phyloP scores from a whole-genome alignment of 2,329 filamentous ascomycete species.

The Calonectria pteridis region DNA sequence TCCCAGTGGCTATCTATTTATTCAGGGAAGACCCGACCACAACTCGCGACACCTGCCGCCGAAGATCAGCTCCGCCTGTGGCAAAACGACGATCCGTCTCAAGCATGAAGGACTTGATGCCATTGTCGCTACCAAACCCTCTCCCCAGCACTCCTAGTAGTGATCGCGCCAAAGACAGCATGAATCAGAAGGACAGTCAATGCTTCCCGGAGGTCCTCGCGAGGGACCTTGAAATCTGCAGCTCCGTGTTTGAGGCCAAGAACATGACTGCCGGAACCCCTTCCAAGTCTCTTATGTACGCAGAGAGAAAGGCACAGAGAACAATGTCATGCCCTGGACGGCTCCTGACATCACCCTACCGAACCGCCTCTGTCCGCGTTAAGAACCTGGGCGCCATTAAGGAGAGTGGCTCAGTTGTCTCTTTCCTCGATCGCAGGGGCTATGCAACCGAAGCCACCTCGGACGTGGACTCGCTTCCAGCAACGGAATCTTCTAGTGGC shows the following conservation, averaged over 20 bases:
- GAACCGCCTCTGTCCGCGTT: conserved; percentile 46
- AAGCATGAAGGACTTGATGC: conserved; percentile 55
- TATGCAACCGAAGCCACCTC: conserved; percentile 44
- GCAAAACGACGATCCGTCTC: conserved; percentile 51
- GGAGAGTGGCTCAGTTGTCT: conserved; percentile 52
- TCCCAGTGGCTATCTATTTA: conserved; percentile 43
- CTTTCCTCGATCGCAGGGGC: conserved; percentile 47
- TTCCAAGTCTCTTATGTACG: conserved; percentile 49
- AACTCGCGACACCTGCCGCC: conserved; percentile 24
- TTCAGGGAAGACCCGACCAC: conserved; percentile 37
- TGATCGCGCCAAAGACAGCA: conserved; percentile 40
- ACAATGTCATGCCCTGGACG: conserved; percentile 34
- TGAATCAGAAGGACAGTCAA: conserved; percentile 51
- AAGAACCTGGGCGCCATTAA: conserved; percentile 52
- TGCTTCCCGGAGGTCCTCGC: conserved; percentile 70
- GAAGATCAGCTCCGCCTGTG: conserved; percentile 33
- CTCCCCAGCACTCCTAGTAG: conserved; percentile 40
- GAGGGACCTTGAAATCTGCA: conserved; percentile 64
- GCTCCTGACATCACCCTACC: conserved; percentile 43
- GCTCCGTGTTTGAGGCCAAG: conserved; percentile 61
- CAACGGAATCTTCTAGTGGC: conserved; percentile 48
- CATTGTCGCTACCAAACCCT: conserved; percentile 50
- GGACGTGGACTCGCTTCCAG: conserved; percentile 50
- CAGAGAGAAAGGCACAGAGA: conserved; percentile 39
- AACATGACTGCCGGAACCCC: conserved; percentile 67